phyloP scores from a whole-genome alignment of 129 eudicot genomes.

The Rutidosis leptorrhynchoides region DNA sequence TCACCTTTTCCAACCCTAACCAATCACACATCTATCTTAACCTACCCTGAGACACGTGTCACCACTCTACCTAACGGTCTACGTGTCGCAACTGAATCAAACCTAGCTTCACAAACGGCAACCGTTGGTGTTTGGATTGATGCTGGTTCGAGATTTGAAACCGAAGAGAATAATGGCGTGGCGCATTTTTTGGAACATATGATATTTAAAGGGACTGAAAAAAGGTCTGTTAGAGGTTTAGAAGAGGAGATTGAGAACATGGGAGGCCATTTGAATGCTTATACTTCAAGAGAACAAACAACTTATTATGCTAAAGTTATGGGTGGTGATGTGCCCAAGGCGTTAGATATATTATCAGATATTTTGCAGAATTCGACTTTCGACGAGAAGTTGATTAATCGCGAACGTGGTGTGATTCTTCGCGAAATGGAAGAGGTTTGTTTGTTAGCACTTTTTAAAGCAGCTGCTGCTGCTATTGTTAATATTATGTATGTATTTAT shows the following conservation, averaged over 20 bases:
- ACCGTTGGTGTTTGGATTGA: slow-evolving; percentile 94
- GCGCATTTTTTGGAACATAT: slow-evolving; percentile 88
- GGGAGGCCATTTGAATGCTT: slow-evolving; percentile 97
- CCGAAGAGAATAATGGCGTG: slow-evolving; percentile 70
- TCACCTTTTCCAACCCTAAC: slow-evolving; percentile 58
- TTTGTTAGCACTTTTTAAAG: background rate
- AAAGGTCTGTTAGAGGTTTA: slow-evolving; percentile 47
- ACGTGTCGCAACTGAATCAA: slow-evolving; percentile 88
- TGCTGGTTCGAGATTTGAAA: slow-evolving; percentile 79
- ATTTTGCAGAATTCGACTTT: slow-evolving; percentile 86
- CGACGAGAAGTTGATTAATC: slow-evolving; percentile 51
- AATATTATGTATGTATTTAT: too few species aligned
- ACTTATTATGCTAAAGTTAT: slow-evolving; percentile 68
- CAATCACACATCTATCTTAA: slow-evolving; percentile 64
- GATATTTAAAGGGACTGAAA: slow-evolving; percentile 80
- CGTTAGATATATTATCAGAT: slow-evolving; percentile 72
- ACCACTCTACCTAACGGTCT: slow-evolving; percentile 91
- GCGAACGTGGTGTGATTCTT: slow-evolving; percentile 84
- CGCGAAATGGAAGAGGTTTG: slow-evolving; percentile 87
- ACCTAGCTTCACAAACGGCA: slow-evolving; percentile 56
- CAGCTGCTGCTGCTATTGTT: too few species aligned
- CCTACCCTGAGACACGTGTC: slow-evolving; percentile 67
- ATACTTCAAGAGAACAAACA: slow-evolving; percentile 80
- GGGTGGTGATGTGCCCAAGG: slow-evolving; percentile 59
- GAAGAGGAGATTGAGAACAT: slow-evolving; percentile 98